These are phyloP conservation scores for Nitzschia palea DNA, from an alignment of 108 stramenopile genomes.

Conservation along the genomic window DNA sequence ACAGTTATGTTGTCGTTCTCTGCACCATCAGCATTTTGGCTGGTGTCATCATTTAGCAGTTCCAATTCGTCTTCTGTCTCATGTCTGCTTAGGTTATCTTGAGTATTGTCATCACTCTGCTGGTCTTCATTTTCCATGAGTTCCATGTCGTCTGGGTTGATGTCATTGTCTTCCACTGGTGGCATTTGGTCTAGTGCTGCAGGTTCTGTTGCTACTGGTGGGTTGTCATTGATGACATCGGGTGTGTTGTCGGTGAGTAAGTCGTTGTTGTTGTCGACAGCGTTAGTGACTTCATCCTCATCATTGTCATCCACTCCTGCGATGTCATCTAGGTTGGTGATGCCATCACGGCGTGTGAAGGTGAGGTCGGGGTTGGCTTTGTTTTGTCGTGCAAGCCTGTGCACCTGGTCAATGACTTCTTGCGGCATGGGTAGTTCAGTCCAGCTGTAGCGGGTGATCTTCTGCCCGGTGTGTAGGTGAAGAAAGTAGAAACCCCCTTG, in stretches of 20 bases:
- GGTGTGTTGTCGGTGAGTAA: too few species aligned
- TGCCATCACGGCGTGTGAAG: neutral
- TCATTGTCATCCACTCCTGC: slow-evolving; percentile 6
- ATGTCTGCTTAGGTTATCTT: too few species aligned
- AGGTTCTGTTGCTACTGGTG: too few species aligned
- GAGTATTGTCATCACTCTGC: too few species aligned
- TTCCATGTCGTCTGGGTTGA: neutral
- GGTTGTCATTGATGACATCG: too few species aligned
- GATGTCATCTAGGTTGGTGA: neutral
- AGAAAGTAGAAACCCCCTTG: slow-evolving; percentile 45
- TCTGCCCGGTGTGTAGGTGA: slow-evolving; percentile 21
- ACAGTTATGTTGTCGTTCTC: too few species aligned
- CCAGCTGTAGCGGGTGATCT: slow-evolving; percentile 11
- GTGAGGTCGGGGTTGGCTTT: neutral
- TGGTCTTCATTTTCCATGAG: neutral
- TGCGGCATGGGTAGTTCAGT: slow-evolving; percentile 35
- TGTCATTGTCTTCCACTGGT: neutral
- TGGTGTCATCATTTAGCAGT: too few species aligned
- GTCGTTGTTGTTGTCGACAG: neutral
- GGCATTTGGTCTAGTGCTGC: neutral
- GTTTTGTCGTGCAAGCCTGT: neutral
- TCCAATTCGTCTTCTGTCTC: too few species aligned
- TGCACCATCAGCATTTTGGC: too few species aligned
- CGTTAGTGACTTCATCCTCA: neutral
- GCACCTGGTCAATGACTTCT: slow-evolving; percentile 17